A percentile compares a stretch with the other conserved stretches of the same genome.
Conservation (phyloP, 352 stramenopile genomes). For the Globisporangium echinulatum region DNA sequence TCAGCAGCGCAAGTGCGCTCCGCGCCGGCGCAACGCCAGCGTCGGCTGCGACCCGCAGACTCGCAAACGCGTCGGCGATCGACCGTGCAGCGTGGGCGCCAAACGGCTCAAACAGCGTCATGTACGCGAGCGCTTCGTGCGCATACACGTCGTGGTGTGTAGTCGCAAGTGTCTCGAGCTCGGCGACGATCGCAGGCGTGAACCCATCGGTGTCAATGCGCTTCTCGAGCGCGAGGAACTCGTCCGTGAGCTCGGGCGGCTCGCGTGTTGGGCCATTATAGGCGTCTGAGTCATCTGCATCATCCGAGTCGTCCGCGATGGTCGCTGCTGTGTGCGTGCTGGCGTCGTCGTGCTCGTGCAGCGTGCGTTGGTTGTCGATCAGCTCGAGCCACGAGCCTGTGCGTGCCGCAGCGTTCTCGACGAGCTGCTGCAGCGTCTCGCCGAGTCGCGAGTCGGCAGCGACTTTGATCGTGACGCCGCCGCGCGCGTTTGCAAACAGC, state of each 20-base stretch:
- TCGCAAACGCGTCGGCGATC: constrained; percentile 31
- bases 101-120: constrained; percentile 49
- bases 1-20: constrained; percentile 44
- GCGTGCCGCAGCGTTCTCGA: background rate
- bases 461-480: background rate
- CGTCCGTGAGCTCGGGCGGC: constrained; percentile 27
- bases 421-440: background rate
- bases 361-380: background rate
- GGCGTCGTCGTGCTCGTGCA: background rate
- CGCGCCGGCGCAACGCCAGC: constrained; percentile 32
- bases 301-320: background rate
- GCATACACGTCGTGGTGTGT: constrained; percentile 36
- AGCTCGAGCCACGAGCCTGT: background rate
- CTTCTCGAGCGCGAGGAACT: constrained; percentile 46
- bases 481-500: background rate
- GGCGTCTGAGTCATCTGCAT: background rate
- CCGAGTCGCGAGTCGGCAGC: background rate
- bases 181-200: constrained; percentile 27
- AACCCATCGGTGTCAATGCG: constrained; percentile 38
- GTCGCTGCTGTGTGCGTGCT: background rate
- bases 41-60: constrained; percentile 37
- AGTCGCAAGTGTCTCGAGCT: constrained; percentile 22
- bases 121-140: constrained; percentile 50
- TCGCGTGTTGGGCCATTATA: background rate
- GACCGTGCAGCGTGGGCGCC: constrained; percentile 6